Evolutionary conservation across 1,284 basidiomycete species (phyloP), one percentile per base, ranked within the genome.

Genomic region (Kalmanozyma brasiliensis): DNA sequence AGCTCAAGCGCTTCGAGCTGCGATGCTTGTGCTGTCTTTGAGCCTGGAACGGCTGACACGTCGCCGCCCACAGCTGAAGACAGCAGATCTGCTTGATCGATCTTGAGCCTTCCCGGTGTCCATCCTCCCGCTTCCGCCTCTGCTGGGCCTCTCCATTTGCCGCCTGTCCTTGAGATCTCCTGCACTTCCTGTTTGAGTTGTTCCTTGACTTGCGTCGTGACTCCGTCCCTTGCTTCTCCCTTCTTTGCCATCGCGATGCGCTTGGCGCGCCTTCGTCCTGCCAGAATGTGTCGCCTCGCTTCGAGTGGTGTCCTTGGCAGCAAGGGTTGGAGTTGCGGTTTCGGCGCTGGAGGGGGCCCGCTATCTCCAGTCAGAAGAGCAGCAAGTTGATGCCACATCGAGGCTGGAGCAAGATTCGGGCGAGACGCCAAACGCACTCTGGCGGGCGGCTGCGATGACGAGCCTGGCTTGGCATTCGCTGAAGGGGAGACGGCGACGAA

Each of bases 241-340:
- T 62, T 53, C 20, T 74, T 51, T 6, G 76, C 53, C 14, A 75
- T 66, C 23, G 74, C 64, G 24, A 83, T 77, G 17, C 83, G 72
- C 37, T 81, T 78, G 0, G 72, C 76, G 4, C 83, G 62, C 8
- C 83, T 67, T 2, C 82, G 71, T 10, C 83, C 83, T 3, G 83
- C 83, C 34, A 84, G 73, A 24, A 84, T 77, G 53, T 82, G 83
- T 30, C 83, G 73, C 51, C 83, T 78, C 9, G 75, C 76, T 57
- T 83, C 83, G 26, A 83, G 74, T 3, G 78, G 66, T 1, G 82
- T 78, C 6, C 32, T 37, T 2, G 83, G 82, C n/a, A 71, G 42
- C 43, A 84, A 48, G 2, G 65, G 66, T 36, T 73, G 61, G 2
- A 80, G 67, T 45, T 76, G 53, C 3, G 58, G 53, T 32, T 71